Base-by-base conservation (phyloP, 306 rosid species). In the Ziziphus jujuba region DNA sequence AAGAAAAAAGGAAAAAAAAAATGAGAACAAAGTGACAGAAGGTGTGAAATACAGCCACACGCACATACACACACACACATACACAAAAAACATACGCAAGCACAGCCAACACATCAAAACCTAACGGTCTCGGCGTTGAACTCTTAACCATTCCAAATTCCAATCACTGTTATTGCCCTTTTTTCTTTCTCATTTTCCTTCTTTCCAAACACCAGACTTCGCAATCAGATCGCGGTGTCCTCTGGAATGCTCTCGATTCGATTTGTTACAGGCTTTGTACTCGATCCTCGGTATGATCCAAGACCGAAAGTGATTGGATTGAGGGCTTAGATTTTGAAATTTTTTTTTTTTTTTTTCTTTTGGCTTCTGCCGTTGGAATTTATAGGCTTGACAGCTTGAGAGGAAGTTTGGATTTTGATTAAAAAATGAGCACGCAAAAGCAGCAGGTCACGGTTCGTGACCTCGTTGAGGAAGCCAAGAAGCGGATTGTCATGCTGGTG, bases 391-490 rank as follows among this genome's bases (percentile, higher is more conserved):
- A 5, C 4, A 56, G 36, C 48, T 21, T 28, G 43, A 49, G 43
- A 49, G 63, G 43, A 67, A 59, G 44, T 61, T 53, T 63, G 51
- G 59, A 54, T 55, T n/a, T 70, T 38, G 70, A 33, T 60, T 36
- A 48, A 73, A n/a, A 80, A 68, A 84, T 84, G 90, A 87, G 84
- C 80, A 35, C 78, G 40, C 87, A 72, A 66, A 90, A 66, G 76
- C 83, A 79, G 74, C 91, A 73, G 59, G 95, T 87, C 31, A 23
- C 78, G 64, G 82, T 80, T 71, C 92, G 92, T 12, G 99, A 93
- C 96, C 96, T 93, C 21, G 89, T 78, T 8, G 99, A 93, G 74
- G 99, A 93, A 77, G 96, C 96, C 15, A 93, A 93, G 90, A 93
- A 90, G 79, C 84, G 97, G 76, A 67, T 93, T 81, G 86, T 93